Evolutionary conservation across 768 basidiomycete genomes (phyloP), one percentile per base, ranked within the genome.

Genomic region (Suillus alpinus): DNA sequence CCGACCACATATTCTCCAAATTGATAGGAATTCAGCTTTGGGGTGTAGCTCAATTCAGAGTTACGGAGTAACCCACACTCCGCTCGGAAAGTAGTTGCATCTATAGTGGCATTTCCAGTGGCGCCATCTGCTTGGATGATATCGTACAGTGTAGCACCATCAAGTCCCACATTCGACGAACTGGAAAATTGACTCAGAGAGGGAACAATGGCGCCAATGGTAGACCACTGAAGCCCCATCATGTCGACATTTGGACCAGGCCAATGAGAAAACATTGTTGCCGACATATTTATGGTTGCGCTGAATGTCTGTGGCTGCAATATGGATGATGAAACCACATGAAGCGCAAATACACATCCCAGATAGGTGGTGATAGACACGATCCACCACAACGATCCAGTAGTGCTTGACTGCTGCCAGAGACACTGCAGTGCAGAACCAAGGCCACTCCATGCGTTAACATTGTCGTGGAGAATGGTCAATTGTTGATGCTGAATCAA

Each of bases 321-420:
- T 26, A 63, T n/a, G 12, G 59, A 63, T 12, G 62, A 60, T 14
- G 62, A 63, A 29, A 56, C 53, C 0, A 63, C 49, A 4, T 63
- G 59, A 18, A 63, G 26, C 4, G 34, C 56, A 4, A 61, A 34
- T 16, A 61, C 20, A 3, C 46, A 55, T 20, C 46, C n/a, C 4
- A 63, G 50, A 50, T 63, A 63, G 2, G 44, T 31, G 9, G 49
- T 10, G 14, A 64, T 57, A 0, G 59, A 50, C 12, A 56, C 14
- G 1, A 57, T 41, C 16, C 55, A 49, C 29, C 44, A 50, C 18
- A 32, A 18, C 7, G 62, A 61, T 32, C 49, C 18, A 12, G 52
- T 31, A 34, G 55, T 29, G 14, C 44, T 29, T 14, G 23, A 36
- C 23, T 63, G 59, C 4, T 50, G 18, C 62, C 62, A 63, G 18